phyloP scores from a whole-genome alignment of 1,284 basidiomycete species.

The Neonothopanus nambi region DNA sequence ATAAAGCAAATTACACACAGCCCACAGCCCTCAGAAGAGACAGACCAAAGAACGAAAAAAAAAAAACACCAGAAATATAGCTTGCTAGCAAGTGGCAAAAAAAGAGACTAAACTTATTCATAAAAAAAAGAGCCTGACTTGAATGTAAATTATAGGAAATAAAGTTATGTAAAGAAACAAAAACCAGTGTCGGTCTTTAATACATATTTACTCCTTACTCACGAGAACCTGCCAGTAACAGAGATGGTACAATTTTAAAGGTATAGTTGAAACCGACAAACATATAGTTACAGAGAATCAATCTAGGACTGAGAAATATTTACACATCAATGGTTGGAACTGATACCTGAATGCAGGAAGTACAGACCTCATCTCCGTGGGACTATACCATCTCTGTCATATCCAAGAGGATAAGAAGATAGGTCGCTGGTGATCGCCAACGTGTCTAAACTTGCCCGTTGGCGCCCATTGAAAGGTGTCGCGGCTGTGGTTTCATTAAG shows the following conservation, averaged over 20 bases:
- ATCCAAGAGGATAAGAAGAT: constrained; percentile 75
- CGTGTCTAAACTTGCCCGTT: constrained; percentile 80
- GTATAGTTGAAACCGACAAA: too few species aligned
- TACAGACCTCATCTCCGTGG: too few species aligned
- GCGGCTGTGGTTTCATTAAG: constrained; percentile 30
- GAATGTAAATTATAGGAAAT: neutral
- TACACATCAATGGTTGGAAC: too few species aligned
- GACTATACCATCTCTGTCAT: constrained; percentile 53
- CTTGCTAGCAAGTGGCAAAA: constrained; percentile 1
- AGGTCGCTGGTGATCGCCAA: constrained; percentile 77
- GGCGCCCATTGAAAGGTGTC: constrained; percentile 44
- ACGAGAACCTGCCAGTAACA: neutral
- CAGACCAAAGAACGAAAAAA: neutral
- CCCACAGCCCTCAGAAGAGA: neutral
- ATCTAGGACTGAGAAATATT: too few species aligned
- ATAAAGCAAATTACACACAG: constrained; percentile 5
- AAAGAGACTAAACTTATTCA: neutral
- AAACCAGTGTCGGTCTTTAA: neutral
- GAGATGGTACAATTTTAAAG: constrained; percentile 1
- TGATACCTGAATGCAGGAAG: too few species aligned
- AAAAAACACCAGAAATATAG: neutral
- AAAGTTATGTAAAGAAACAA: neutral
- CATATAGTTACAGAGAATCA: too few species aligned
- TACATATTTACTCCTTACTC: constrained; percentile 1
- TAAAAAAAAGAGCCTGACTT: neutral